phyloP scores from a whole-genome alignment of 106 monocot species.

The Apostasia ramifera region DNA sequence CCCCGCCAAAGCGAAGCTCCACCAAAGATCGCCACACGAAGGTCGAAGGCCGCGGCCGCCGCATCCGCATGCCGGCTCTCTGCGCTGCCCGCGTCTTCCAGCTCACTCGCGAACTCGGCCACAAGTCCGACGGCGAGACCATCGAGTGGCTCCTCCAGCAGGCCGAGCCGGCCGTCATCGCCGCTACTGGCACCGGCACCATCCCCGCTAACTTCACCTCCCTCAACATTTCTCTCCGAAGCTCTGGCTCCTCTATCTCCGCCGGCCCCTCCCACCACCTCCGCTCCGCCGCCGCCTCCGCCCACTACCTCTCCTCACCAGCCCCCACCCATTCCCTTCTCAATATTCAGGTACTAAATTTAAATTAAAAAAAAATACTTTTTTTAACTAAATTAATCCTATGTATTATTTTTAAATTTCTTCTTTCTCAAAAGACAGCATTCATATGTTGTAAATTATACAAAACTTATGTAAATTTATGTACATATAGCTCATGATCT shows the following conservation, averaged over 20 bases:
- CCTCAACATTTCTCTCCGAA: conserved; percentile 64
- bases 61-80: conserved; percentile 82
- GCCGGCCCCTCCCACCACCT: conserved; percentile 25
- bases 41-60: conserved; percentile 73
- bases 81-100: conserved; percentile 89
- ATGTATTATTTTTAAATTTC: too few species aligned
- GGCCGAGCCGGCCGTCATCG: conserved; percentile 78
- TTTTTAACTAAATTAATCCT: too few species aligned
- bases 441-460: neutral
- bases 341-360: conserved; percentile 19
- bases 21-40: conserved; percentile 88
- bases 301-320: conserved; percentile 10
- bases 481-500: too few species aligned
- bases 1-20: conserved; percentile 30
- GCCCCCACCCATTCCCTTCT: conserved; percentile 21
- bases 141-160: conserved; percentile 91
- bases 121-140: conserved; percentile 90
- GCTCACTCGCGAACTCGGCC: conserved; percentile 73
- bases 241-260: conserved; percentile 47
- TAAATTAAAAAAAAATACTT: too few species aligned
- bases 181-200: conserved; percentile 85
- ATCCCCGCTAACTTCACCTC: conserved; percentile 80
- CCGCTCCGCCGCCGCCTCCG: conserved; percentile 8
- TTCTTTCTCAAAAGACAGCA: conserved; percentile 11
- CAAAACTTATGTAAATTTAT: too few species aligned